Percentiles rank a stretch among this genome's conserved stretches.
Evolutionary conservation across 129 eudicot species (phyloP).

Genomic region (Smallanthus sonchifolius): DNA sequence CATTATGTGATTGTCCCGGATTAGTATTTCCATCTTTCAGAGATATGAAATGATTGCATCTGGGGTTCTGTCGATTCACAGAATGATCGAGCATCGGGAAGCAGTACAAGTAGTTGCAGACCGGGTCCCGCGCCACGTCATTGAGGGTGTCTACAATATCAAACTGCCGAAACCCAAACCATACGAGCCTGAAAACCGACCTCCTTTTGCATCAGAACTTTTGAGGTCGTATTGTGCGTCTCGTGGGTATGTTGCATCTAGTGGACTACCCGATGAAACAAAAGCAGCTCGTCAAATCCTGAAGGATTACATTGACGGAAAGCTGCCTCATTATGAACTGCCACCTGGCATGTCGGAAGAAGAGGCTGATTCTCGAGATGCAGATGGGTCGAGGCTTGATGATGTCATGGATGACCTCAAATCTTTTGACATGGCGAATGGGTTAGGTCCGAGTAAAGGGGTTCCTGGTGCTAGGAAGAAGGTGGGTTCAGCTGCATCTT

Average conservation of each 20-base stretch:
- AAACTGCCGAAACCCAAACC: slow-evolving; percentile 79
- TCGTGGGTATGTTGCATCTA: slow-evolving; percentile 85
- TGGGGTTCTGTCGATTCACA: slow-evolving; percentile 83
- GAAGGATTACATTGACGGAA: slow-evolving; percentile 89
- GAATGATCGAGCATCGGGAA: slow-evolving; percentile 86
- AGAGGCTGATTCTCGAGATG: slow-evolving; percentile 18
- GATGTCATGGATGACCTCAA: slow-evolving; percentile 63
- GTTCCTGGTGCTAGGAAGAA: slow-evolving; percentile 39
- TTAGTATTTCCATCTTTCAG: slow-evolving; percentile 89
- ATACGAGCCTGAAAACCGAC: slow-evolving; percentile 66
- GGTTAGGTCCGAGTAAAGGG: slow-evolving; percentile 32
- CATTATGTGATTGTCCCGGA: slow-evolving; percentile 93
- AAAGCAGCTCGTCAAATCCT: slow-evolving; percentile 73
- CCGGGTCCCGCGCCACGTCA: slow-evolving; percentile 54
- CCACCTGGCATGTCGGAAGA: slow-evolving; percentile 62
- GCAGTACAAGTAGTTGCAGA: slow-evolving; percentile 87
- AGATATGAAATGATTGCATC: slow-evolving; percentile 93
- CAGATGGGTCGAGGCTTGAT: slow-evolving; percentile 27
- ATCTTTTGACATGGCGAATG: slow-evolving; percentile 67
- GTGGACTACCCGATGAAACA: slow-evolving; percentile 92
- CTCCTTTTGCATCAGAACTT: slow-evolving; percentile 75
- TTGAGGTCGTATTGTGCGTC: slow-evolving; percentile 83
- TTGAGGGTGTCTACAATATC: slow-evolving; percentile 66
- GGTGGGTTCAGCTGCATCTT: slow-evolving; percentile 32
- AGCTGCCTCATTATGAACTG: slow-evolving; percentile 71